Evolutionary conservation across 2,329 filamentous ascomycete species (phyloP).

Genomic region (Curvularia hawaiiensis): DNA sequence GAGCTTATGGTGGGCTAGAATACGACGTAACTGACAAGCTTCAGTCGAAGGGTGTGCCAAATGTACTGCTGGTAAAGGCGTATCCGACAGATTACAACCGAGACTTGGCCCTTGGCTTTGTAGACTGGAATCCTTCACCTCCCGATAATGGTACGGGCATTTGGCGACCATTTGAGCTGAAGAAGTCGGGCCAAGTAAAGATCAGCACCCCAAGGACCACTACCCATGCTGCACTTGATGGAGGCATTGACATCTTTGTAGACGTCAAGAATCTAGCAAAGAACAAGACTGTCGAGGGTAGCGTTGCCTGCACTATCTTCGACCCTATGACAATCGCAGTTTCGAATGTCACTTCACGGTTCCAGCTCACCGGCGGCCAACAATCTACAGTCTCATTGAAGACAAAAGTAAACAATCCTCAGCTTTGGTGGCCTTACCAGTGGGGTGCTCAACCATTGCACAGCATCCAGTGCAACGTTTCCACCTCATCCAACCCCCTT

Average conservation of each 20-base stretch:
- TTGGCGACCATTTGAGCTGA: constrained; percentile 64
- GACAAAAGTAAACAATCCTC: constrained; percentile 49
- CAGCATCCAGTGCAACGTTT: constrained; percentile 39
- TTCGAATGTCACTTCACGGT: not conserved
- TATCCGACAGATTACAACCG: constrained; percentile 65
- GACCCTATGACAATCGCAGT: constrained; percentile 11
- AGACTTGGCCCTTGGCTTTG: constrained; percentile 64
- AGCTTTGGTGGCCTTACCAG: constrained; percentile 66
- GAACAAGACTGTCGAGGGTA: constrained; percentile 2
- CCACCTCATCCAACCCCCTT: constrained; percentile 18
- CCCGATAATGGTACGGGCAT: constrained; percentile 67
- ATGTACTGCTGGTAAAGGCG: constrained; percentile 60
- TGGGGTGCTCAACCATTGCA: constrained; percentile 66
- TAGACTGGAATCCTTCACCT: constrained; percentile 67
- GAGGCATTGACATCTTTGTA: constrained; percentile 26
- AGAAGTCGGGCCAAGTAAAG: constrained; percentile 56
- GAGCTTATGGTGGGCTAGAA: constrained; percentile 61
- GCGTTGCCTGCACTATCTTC: constrained; percentile 21
- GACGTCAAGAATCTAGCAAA: constrained; percentile 30
- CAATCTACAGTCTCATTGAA: constrained; percentile 3
- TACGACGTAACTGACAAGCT: constrained; percentile 60
- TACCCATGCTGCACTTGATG: constrained; percentile 22
- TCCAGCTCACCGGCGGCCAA: constrained; percentile 5
- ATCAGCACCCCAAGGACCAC: constrained; percentile 44
- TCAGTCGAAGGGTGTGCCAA: constrained; percentile 52